Evolutionary conservation across 1,139 yeast genomes (phyloP), one percentile per base, ranked within the genome.

Genomic region (Blastobotrys illinoisensis): DNA sequence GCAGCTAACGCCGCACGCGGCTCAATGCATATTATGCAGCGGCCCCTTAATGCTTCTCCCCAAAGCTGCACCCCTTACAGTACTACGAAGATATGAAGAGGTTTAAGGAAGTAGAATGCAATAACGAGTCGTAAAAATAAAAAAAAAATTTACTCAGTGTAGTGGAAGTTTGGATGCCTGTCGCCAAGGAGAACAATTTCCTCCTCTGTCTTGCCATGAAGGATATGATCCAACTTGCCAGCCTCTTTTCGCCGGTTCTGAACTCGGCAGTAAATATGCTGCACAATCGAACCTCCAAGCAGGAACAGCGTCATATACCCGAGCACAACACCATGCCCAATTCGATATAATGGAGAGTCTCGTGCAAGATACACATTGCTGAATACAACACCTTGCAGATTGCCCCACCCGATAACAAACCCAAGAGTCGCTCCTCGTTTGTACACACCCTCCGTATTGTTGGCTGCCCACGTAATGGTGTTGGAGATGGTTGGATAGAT

Each of bases 371-470:
- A 73, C 53, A 73, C 65, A 51, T 73, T 71, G 46, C 73, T 65
- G n/a, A 73, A 69, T 52, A 73, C 63, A 13, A 75, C 70, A 19
- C 77, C 78, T 14, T 75, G 73, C 44, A 75, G 64, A 50, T 72
- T 70, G 7, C 78, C 79, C 28, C 73, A 53, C 2, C 77, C 76
- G 46, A 75, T 71, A 51, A 74, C 77, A 44, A 72, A 62, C 3
- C 76, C 78, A 67, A 71, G 68, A 1, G 73, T 75, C 48, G 74
- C 67, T 2, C 75, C 74, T 49, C 78, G 67, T 56, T 73, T 75
- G 57, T 65, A 67, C 2, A 66, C 65, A 11, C 73, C 72, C 4
- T 74, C 65, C 47, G 73, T 62, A 53, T 76, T 75, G 54, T 69
- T 73, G 1, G 75, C 65, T 44, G 67, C 61, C 78, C 79, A 75